Percentiles rank a stretch among this genome's conserved stretches.
phyloP scores from a whole-genome alignment of 371 early-diverging fungal genomes.

The Actinomucor elegans region DNA sequence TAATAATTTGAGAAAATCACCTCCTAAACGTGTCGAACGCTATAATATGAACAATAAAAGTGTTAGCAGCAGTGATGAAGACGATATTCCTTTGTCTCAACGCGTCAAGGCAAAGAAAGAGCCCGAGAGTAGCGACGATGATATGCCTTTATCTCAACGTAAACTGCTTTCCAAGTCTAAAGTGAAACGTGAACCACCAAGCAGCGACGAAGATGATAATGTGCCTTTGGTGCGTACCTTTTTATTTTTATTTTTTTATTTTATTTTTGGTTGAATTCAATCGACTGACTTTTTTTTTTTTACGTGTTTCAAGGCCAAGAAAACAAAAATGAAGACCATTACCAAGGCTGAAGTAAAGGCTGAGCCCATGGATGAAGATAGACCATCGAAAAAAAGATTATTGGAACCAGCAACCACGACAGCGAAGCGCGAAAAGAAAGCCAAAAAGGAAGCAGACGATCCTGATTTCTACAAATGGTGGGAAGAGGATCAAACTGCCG shows the following conservation, averaged over 20 bases:
- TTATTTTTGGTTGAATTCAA: no score
- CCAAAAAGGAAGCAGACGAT: slow-evolving; percentile 31
- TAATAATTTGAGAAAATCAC: not conserved
- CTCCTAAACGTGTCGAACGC: not conserved
- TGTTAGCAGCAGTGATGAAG: slow-evolving; percentile 21
- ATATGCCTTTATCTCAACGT: slow-evolving; percentile 37
- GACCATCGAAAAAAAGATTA: slow-evolving; percentile 18
- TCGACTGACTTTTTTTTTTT: no score
- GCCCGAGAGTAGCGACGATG: slow-evolving; percentile 30
- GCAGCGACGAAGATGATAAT: slow-evolving; percentile 19
- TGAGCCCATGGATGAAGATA: slow-evolving; percentile 28
- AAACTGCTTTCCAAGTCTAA: no score
- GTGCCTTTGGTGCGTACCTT: slow-evolving; percentile 19
- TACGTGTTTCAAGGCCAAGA: no score
- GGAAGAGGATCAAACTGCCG: slow-evolving; percentile 43
- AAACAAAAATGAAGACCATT: slow-evolving; percentile 3
- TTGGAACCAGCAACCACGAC: slow-evolving; percentile 3
- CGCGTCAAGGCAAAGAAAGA: slow-evolving; percentile 18
- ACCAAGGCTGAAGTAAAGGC: slow-evolving; percentile 7
- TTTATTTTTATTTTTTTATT: not conserved
- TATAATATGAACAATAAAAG: no score
- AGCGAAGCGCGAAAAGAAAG: slow-evolving; percentile 20
- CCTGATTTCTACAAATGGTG: slow-evolving; percentile 45
- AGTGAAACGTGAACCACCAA: no score
- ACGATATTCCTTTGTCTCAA: slow-evolving; percentile 39